Percentiles rank a stretch among this genome's conserved stretches.
Evolutionary conservation across 2,329 filamentous ascomycete species (phyloP).

Genomic region (Hypoxylon rubiginosum): DNA sequence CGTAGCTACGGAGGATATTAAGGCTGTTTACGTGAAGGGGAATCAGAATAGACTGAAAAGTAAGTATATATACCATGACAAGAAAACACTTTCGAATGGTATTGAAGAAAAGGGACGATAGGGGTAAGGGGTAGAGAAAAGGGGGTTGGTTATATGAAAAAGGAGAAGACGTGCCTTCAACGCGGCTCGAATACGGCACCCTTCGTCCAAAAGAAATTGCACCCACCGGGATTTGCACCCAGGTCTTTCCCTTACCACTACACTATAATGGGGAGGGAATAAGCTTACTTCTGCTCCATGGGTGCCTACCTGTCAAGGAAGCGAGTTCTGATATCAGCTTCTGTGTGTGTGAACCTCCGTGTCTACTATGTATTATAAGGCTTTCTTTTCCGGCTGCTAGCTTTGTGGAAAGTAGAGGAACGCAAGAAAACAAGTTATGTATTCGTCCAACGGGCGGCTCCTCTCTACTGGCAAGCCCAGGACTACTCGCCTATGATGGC

Average conservation of each 20-base stretch:
- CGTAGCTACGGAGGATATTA: background rate
- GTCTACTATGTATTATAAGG: background rate
- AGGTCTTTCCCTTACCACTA: conserved; percentile 20
- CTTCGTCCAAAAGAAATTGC: conserved; percentile 10
- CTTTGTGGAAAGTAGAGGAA: background rate
- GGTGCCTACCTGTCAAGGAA: too few species aligned
- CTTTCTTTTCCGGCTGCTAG: background rate
- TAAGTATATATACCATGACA: too few species aligned
- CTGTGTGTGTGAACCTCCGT: background rate
- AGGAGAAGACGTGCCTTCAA: background rate
- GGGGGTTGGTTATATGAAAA: background rate
- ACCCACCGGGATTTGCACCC: conserved; percentile 30
- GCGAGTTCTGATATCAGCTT: background rate
- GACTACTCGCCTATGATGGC: too few species aligned
- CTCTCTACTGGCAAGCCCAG: too few species aligned
- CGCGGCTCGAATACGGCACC: conserved; percentile 1
- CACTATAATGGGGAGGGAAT: conserved; percentile 16
- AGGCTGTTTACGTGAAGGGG: background rate
- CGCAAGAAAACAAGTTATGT: background rate
- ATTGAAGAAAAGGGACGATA: background rate
- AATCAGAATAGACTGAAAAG: background rate
- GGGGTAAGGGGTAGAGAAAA: background rate
- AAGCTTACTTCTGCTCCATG: conserved; percentile 28
- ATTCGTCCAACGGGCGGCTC: too few species aligned
- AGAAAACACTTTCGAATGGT: too few species aligned